These are phyloP conservation scores for Elsinoe perseae DNA, from an alignment of 2,329 filamentous ascomycete genomes.

Conservation along the genomic window DNA sequence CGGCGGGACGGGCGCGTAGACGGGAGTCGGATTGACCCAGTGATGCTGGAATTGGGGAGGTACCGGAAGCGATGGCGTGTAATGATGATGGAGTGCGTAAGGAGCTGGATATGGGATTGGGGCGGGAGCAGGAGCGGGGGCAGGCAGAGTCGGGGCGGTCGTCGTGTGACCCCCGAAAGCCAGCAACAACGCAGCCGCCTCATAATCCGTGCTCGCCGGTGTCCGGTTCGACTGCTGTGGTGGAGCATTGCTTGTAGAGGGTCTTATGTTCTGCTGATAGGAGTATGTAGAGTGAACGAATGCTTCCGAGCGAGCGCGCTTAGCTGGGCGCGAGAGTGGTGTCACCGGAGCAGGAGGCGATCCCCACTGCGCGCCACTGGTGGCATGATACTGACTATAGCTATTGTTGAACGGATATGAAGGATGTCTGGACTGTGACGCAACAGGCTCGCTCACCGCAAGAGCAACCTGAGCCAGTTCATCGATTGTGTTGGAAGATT, in stretches of 20 bases:
- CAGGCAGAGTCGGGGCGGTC: no score
- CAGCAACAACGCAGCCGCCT: conserved; percentile 41
- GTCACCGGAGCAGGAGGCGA: conserved; percentile 20
- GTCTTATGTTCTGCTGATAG: conserved; percentile 33
- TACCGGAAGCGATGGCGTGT: background rate
- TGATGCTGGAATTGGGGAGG: conserved; percentile 17
- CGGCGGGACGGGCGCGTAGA: background rate
- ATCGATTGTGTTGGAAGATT: conserved; percentile 32
- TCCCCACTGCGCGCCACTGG: conserved; percentile 13
- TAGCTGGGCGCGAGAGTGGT: conserved; percentile 31
- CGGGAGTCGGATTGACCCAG: background rate
- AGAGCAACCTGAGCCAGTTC: conserved; percentile 38
- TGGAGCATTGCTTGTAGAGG: conserved; percentile 41
- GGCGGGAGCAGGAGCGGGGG: conserved; percentile 6
- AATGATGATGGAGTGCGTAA: background rate
- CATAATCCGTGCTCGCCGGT: conserved; percentile 29
- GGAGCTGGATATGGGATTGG: background rate
- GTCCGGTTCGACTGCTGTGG: conserved; percentile 14
- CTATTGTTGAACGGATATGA: conserved; percentile 15
- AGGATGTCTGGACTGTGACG: conserved; percentile 3
- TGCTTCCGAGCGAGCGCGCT: conserved; percentile 54
- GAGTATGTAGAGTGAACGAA: conserved; percentile 28
- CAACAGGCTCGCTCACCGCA: conserved; percentile 30
- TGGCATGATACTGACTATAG: conserved; percentile 18
- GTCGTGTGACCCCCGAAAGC: conserved; percentile 30